A percentile compares a stretch with the other conserved stretches of the same genome.
Evolutionary conservation across 371 early-diverging fungal species (phyloP).

Genomic region (Neoconidiobolus thromboides): DNA sequence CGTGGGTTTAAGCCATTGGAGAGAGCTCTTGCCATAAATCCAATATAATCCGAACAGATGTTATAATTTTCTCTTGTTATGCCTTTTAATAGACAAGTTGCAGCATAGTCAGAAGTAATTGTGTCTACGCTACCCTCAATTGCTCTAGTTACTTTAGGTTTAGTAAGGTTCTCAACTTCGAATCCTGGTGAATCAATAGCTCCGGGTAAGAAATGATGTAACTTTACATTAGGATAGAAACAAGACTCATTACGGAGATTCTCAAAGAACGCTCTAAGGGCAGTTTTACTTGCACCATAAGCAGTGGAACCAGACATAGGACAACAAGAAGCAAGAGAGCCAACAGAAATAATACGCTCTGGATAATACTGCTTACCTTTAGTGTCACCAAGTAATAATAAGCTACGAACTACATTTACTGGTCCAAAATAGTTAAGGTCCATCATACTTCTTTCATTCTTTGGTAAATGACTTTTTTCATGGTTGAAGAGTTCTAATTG

Average conservation of each 20-base stretch:
- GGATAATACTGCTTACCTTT: not conserved
- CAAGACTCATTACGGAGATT: not conserved
- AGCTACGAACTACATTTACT: not conserved
- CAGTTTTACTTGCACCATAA: slow-evolving; percentile 2
- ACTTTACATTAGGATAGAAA: not conserved
- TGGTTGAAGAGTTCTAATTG: not conserved
- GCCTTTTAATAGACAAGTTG: not conserved
- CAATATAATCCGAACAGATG: not conserved
- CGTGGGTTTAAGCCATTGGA: not conserved
- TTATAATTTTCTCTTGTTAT: not conserved
- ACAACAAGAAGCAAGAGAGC: not conserved
- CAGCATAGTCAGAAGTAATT: not conserved
- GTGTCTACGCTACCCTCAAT: slow-evolving; percentile 4
- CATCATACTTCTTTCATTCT: no score
- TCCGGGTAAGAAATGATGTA: not conserved
- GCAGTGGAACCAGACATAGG: not conserved
- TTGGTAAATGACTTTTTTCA: not conserved
- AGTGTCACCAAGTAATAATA: no score
- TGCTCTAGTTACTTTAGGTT: slow-evolving; percentile 1
- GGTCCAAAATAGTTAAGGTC: slow-evolving; percentile 5
- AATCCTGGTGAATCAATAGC: slow-evolving; percentile 4
- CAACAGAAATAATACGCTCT: not conserved
- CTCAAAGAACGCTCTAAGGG: not conserved
- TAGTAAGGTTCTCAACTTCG: not conserved
- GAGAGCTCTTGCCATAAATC: not conserved